Evolutionary conservation across 139 green algal species (phyloP), one percentile per base, ranked within the genome.

Genomic region (Chlorella sp.): DNA sequence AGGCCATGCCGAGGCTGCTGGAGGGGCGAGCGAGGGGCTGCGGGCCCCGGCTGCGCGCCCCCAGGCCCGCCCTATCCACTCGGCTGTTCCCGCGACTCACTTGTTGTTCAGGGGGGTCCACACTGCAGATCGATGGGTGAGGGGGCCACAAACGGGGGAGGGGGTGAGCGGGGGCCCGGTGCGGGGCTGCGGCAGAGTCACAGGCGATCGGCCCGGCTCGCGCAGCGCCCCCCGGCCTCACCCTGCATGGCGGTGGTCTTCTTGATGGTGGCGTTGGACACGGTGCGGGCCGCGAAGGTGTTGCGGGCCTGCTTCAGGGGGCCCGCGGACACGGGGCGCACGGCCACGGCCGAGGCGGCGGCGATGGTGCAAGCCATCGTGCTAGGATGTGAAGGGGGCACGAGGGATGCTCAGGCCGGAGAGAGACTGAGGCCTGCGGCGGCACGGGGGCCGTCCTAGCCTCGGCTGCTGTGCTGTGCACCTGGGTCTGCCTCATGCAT

Each of bases 81-180:
- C 46, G 16, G 43, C 34, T 22, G 54, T 26, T 51, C 32, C 38
- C 20, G 30, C 40, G n/a, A 48, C 76, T 85, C 80, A 88, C 73
- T 92, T 94, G 92, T 93, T 93, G 90, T 90, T 80, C 34, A 84
- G 28, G 62, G 90, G 90, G 20, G 64, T 84, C 90, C 90, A 93
- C 64, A 93, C 88, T 83, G 76, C 76, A 32, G 36, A 30, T 41
- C 72, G 62, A 34, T 65, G 41, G 13, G 24, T 11, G 51, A 16
- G 14, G 43, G 43, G 32, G 32, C 48, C 48, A 69, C 51, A 81
- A 81, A 48, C 51, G 32, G 34, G n/a, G 36, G 70, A 28, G 51
- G 43, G 51, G 28, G 58, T 78, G 34, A 80, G 80, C 80, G 32
- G 30, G 40, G 80, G 51, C 22, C 19, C 43, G 1, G n/a, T 7